Percentiles rank a stretch among this genome's conserved stretches.
Conservation (phyloP, 148 eudicot genomes). For the Fagopyrum homotropicum region DNA sequence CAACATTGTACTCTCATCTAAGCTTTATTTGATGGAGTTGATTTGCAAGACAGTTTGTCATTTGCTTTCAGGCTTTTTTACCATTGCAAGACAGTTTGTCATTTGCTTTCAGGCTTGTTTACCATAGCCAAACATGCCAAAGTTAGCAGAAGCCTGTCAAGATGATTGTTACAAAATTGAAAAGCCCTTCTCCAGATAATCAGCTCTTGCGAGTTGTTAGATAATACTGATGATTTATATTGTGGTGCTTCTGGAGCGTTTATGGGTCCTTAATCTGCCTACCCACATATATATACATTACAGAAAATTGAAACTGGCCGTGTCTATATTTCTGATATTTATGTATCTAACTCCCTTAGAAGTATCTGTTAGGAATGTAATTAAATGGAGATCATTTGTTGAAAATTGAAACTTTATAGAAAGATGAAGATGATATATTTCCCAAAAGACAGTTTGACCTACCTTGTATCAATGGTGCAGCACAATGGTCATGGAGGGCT, state of each 20-base stretch:
- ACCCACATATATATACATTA: background rate
- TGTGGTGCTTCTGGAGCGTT: background rate
- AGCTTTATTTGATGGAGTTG: background rate
- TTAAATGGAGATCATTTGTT: background rate
- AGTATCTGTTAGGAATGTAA: slow-evolving; percentile 1
- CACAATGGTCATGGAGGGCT: slow-evolving; percentile 6
- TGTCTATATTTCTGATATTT: background rate
- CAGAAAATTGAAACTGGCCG: background rate
- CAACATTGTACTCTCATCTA: background rate
- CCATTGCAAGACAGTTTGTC: background rate
- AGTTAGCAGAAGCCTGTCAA: background rate
- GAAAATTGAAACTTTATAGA: background rate
- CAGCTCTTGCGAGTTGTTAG: background rate
- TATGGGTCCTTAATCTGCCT: background rate
- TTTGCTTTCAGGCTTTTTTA: slow-evolving; percentile 1
- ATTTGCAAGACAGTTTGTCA: background rate
- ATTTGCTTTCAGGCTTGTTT: background rate
- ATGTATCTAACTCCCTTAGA: background rate
- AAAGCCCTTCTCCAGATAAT: background rate
- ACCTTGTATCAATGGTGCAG: slow-evolving; percentile 8
- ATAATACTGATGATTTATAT: background rate
- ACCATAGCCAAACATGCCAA: background rate
- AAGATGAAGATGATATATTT: slow-evolving; percentile 2
- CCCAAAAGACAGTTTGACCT: background rate
- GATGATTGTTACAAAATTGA: background rate